These are phyloP conservation scores for Protea cynaroides DNA, from an alignment of 164 flowering plant genomes.

Conservation along the genomic window DNA sequence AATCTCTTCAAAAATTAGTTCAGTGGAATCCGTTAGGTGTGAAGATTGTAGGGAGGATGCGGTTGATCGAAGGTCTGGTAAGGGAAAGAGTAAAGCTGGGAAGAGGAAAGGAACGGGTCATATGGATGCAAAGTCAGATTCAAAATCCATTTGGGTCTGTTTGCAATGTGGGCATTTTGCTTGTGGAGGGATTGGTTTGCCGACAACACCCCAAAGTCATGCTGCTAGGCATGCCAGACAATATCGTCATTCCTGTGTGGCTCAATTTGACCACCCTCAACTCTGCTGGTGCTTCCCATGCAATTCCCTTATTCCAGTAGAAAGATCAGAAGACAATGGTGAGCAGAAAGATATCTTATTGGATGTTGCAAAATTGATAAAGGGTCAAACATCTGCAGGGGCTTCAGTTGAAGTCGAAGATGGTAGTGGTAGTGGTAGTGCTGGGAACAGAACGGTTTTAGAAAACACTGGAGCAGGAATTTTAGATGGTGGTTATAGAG, in stretches of 20 bases:
- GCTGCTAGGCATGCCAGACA: constrained; percentile 55
- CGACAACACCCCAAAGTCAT: constrained; percentile 60
- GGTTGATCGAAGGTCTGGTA: constrained; percentile 39
- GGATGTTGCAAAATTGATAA: constrained; percentile 53
- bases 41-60: constrained; percentile 63
- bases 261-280: constrained; percentile 63
- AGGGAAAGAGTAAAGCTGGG: constrained; percentile 61
- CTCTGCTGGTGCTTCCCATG: constrained; percentile 84
- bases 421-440: constrained; percentile 44
- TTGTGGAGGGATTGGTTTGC: constrained; percentile 86
- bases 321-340: constrained; percentile 38
- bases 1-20: constrained; percentile 34
- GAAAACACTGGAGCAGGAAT: constrained; percentile 19
- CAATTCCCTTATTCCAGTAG: constrained; percentile 40
- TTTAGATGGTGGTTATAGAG: constrained; percentile 35
- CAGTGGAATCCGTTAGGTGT: constrained; percentile 37
- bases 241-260: constrained; percentile 55
- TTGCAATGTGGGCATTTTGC: constrained; percentile 80
- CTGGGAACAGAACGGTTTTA: constrained; percentile 22
- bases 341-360: constrained; percentile 38
- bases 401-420: constrained; percentile 48
- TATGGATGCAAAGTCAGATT: constrained; percentile 29
- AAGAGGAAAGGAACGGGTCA: constrained; percentile 47
- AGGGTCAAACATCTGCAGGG: constrained; percentile 26
- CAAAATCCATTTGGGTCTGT: constrained; percentile 76